Evolutionary conservation across 106 monocot genomes (phyloP).

Genomic region (Dendrobium huoshanense): DNA sequence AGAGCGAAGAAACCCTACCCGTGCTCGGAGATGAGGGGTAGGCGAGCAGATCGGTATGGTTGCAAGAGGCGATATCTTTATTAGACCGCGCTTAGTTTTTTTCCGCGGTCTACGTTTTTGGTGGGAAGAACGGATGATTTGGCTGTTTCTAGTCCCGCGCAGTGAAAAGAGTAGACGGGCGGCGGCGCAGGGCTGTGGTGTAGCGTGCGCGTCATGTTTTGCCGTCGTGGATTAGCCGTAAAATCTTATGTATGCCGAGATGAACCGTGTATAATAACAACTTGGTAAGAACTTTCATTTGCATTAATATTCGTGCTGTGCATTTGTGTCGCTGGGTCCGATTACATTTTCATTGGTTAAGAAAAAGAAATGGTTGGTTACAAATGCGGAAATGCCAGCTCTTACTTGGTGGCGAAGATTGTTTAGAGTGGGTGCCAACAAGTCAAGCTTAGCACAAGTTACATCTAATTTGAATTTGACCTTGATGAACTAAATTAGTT

Average conservation of each 20-base stretch:
- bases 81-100: neutral
- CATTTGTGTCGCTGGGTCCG: too few species aligned
- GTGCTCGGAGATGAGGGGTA: neutral
- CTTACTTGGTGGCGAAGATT: too few species aligned
- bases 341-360: too few species aligned
- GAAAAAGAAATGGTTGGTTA: too few species aligned
- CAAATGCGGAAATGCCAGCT: too few species aligned
- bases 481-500: too few species aligned
- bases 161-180: neutral
- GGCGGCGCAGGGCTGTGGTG: neutral
- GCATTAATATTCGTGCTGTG: too few species aligned
- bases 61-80: neutral
- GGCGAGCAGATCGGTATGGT: neutral
- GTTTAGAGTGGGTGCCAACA: too few species aligned
- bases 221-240: neutral
- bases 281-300: too few species aligned
- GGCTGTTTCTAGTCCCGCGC: neutral
- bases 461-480: too few species aligned
- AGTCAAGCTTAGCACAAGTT: too few species aligned
- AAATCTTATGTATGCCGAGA: neutral
- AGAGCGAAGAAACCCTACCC: slow-evolving; percentile 1
- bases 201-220: neutral
- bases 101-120: neutral
- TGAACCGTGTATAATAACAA: too few species aligned
- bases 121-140: neutral